Conservation (phyloP, 805 yeast genomes). For the Zygosaccharomyces lentus region DNA sequence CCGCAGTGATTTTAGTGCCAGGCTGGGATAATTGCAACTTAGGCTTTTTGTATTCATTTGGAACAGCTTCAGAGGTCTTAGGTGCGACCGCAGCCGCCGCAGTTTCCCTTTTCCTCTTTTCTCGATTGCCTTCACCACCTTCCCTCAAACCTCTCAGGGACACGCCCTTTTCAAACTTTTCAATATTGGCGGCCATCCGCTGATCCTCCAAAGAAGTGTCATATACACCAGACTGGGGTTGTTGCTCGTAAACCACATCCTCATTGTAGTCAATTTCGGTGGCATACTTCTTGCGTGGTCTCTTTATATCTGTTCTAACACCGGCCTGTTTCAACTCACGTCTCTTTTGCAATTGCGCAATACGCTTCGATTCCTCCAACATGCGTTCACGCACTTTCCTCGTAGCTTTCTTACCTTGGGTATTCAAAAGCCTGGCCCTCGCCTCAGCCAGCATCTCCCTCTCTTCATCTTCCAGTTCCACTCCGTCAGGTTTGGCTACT, state of each 20-base stretch:
- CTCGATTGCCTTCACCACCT: constrained; percentile 20
- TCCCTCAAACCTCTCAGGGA: constrained; percentile 43
- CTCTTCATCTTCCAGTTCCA: constrained; percentile 81
- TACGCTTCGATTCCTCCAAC: constrained; percentile 70
- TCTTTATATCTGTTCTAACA: constrained; percentile 46
- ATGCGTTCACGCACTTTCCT: constrained; percentile 81
- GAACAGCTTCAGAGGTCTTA: constrained; percentile 12
- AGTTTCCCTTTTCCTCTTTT: background rate
- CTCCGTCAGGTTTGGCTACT: constrained; percentile 78
- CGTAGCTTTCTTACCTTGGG: constrained; percentile 92
- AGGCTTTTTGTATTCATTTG: constrained; percentile 24
- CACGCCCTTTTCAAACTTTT: constrained; percentile 43
- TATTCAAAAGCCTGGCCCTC: constrained; percentile 81
- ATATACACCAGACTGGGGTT: constrained; percentile 63
- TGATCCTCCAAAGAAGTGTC: constrained; percentile 59
- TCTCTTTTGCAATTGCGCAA: constrained; percentile 73
- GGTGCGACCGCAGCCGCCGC: background rate
- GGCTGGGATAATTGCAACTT: constrained; percentile 37
- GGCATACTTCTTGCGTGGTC: constrained; percentile 48
- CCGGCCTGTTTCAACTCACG: constrained; percentile 83
- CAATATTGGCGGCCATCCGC: constrained; percentile 37
- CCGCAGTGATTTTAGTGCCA: constrained; percentile 15
- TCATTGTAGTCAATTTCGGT: constrained; percentile 76
- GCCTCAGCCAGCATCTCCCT: constrained; percentile 94
- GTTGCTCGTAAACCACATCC: constrained; percentile 74